Evolutionary conservation across 345 rosid species (phyloP), one percentile per base, ranked within the genome.

Genomic region (Limnanthes douglasii): DNA sequence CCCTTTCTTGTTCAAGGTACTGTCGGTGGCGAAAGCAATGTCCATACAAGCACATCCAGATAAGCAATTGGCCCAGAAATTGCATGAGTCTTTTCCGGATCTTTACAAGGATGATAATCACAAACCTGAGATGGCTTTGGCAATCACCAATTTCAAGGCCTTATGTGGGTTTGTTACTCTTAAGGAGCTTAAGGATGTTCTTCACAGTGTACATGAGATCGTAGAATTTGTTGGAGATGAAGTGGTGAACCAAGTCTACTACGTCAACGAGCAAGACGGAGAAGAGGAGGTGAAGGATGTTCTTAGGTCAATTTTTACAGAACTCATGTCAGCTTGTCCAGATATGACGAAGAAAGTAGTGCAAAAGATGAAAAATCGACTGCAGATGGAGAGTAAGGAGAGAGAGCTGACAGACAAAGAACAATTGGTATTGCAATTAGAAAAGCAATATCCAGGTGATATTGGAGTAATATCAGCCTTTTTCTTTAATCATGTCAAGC

Each of bases 121-220:
- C 61, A 92, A 92, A 64, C 96, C 88, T 13, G 99, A 92, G 48
- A 92, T 92, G 99, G 99, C 99, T 37, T 68, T 92, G 69, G 99
- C 99, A 2, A 58, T 75, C 22, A 92, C 99, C 3, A 66, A 80
- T 46, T 85, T 80, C 49, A 85, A 82, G 58, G 99, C 99, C 21
- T 79, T 90, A 5, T 90, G 94, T 54, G 79, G 99, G 25, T 80
- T 90, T 46, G 62, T 82, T 38, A 61, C 71, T 57, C 65, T 65
- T 31, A 59, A 92, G 99, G 99, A 92, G 65, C 94, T 92, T 44
- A 81, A 73, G 65, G 51, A 46, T 33, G 78, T 85, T 37, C 67
- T 92, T 65, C 63, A 60, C 22, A 67, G 55, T 53, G 58, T 81
- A 47, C 94, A 94, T 1, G 99, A 92, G 73, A 66, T 92, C 2